Base-by-base conservation (phyloP, 2,329 filamentous ascomycete species). In the Rhexocercosporidium sp. region DNA sequence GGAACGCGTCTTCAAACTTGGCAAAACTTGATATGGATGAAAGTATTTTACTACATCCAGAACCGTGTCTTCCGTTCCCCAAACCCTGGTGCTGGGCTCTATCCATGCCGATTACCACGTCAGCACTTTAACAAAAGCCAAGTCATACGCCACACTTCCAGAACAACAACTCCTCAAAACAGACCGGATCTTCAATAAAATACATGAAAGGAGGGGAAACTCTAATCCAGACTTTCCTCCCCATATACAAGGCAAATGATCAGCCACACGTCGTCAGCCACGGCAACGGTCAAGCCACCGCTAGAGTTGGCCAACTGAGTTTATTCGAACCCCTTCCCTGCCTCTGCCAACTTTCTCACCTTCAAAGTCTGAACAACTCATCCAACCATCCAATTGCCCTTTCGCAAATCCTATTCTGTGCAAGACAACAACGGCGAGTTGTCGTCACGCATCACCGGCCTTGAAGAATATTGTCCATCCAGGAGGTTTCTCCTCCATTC, bases 261-360 rank as follows among this genome's bases (percentile, higher is more conserved):
- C 61, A 64, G 65, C 65, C 65, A 66, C 65, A 59, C 46, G 29
- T 56, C 51, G 53, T 57, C 62, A 64, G 62, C 62, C 62, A 64
- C 62, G 56, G 22, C 54, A 57, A 18, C 54, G 12, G 51, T 64
- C 29, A 47, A 64, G 60, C 60, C 49, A 56, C 49, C 39, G 41
- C 39, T 53, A 54, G 46, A 41, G 31, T 57, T 57, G 54, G 31
- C 47, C 34, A 51, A 34, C 20, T 20, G 54, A 57, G 34, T 39
- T 41, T 39, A 31, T 37, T 57, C 41, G 37, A 56, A 66, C 62
- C 56, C 41, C 66, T 62, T n/a, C n/a, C n/a, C n/a, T n/a, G n/a
- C n/a, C n/a, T n/a, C n/a, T 65, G 54, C 59, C 63, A 66, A 64
- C 53, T 41, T 64, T 66, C 62, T 37, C 41, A 9, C 25, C 49